Conservation (phyloP, 208 protist genomes). For the Tritrichomonas musculus region DNA sequence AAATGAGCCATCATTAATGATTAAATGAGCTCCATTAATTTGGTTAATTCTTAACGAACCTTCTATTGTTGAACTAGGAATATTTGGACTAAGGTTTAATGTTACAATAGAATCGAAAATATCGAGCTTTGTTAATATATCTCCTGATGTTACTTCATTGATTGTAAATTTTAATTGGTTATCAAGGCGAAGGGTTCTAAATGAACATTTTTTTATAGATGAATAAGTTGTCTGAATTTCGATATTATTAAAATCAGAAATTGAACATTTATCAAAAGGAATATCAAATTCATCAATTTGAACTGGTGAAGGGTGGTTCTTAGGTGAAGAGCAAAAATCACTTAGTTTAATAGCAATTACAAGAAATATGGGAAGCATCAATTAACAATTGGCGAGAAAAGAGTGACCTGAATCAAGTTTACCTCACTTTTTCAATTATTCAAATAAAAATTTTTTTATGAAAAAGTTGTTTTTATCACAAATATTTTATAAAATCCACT, state of each 20-base stretch:
- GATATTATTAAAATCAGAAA: neutral
- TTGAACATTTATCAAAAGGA: neutral
- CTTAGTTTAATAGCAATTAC: no score
- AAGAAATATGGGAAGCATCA: no score
- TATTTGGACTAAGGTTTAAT: neutral
- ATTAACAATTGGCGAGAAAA: no score
- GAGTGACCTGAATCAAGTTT: no score
- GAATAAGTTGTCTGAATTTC: neutral
- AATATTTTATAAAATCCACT: no score
- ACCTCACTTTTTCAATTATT: no score
- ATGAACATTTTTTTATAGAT: neutral
- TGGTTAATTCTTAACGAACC: neutral
- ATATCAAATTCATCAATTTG: neutral
- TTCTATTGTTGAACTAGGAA: neutral
- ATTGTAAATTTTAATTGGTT: neutral
- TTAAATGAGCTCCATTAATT: neutral
- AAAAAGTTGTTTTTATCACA: no score
- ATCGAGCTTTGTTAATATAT: neutral
- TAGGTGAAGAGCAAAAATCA: no score
- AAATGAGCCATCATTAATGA: neutral
- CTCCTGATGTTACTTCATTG: neutral
- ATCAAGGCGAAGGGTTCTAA: neutral
- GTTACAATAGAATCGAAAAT: neutral
- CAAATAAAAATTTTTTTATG: no score
- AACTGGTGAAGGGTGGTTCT: neutral